Evolutionary conservation across 2,329 filamentous ascomycete genomes (phyloP), one percentile per base, ranked within the genome.

Genomic region (Sporothrix variecibatus): DNA sequence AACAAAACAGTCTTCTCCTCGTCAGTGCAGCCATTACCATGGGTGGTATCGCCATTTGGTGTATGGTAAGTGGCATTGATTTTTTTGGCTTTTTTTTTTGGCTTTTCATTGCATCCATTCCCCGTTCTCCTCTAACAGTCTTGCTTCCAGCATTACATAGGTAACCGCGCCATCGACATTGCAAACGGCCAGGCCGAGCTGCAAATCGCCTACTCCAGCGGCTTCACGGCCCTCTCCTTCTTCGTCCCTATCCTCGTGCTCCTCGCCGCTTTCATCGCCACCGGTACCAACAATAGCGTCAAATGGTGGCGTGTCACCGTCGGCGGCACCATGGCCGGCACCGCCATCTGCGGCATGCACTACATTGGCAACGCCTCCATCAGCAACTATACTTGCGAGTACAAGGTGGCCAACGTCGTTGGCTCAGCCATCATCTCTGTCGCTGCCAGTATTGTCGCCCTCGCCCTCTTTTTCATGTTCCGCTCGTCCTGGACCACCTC

Each of bases 351-450:
- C 75, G 92, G 92, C 43, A 96, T 97, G 94, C 93, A 97, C 81
- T 97, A 96, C 79, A 85, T 95, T 23, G 93, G 93, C n/a, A 94
- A 97, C 80, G 88, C 92, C 43, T 94, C 93, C 46, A 94, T 95
- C 75, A 86, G 87, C 38, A 95, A 97, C 80, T 97, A 96, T 79
- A 82, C 80, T 3, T 91, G 93, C 78, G 82, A 85, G 12, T 94
- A 95, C 77, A 81, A 83, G 3, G 79, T 83, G 17, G 83, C 82
- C 28, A 89, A 90, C 79, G 87, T 97, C 20, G 83, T 91, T 2
- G 93, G 91, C 2, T 89, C 94, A 5, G 89, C 89, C 26, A 80
- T 92, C 64, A 94, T 97, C 76, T 92, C 94, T 4, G 87, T 94
- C 3, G 86, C 89, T 9, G 92, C 93, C 7, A 94, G 91, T 76